phyloP scores from a whole-genome alignment of 176 grass and related monocot species.

The Oryza longistaminata region DNA sequence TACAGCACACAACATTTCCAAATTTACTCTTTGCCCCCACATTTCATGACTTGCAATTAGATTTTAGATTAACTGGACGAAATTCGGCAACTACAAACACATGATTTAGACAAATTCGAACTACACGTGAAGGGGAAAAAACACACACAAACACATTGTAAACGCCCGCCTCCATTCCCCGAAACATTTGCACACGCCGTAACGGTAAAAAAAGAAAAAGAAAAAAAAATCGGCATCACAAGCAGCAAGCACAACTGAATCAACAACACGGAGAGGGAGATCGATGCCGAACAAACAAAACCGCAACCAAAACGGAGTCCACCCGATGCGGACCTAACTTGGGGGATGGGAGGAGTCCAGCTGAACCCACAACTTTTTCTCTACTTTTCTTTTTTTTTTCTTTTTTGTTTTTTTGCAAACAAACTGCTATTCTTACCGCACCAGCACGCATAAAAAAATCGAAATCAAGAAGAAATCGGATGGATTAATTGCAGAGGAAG shows the following conservation, averaged over 20 bases:
- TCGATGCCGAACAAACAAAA: neutral
- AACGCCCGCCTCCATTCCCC: neutral
- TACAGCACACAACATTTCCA: neutral
- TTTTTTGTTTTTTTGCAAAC: neutral
- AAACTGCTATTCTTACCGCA: neutral
- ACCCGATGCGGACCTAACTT: neutral
- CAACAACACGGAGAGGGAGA: neutral
- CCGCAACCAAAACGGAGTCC: neutral
- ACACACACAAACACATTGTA: neutral
- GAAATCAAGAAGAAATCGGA: neutral
- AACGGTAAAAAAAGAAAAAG: neutral
- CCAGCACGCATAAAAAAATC: neutral
- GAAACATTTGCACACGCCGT: neutral
- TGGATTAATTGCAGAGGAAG: neutral
- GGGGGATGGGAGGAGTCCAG: neutral
- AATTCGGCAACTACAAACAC: neutral
- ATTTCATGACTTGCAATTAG: neutral
- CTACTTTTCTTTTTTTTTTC: neutral
- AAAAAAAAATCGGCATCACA: neutral
- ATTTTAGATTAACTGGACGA: neutral
- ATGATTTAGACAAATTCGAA: conserved; percentile 1
- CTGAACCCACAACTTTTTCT: neutral
- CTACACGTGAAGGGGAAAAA: neutral
- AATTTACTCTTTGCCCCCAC: neutral
- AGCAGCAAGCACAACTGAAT: conserved; percentile 8